Base-by-base conservation (phyloP, 2,329 filamentous ascomycete genomes). In the Fusarium napiforme region DNA sequence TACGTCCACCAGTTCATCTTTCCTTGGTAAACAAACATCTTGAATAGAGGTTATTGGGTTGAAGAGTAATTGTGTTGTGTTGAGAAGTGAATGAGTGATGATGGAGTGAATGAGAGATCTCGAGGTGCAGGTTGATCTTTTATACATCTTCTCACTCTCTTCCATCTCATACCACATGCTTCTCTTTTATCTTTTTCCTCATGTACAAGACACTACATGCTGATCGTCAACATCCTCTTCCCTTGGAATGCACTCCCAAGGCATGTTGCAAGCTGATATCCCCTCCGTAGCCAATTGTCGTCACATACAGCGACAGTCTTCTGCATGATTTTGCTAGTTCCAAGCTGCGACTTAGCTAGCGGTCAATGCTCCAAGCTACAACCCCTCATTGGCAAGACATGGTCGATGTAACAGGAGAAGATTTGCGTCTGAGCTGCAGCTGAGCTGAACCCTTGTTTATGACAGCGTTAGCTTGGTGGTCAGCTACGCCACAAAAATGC, bases 1-100 rank as follows among this genome's bases (percentile, higher is more conserved):
- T 75, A 73, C 30, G n/a, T 18, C 26, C 42, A 50, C 74, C 74
- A 76, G 15, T 69, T 61, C 42, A 76, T 69, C 40, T 72, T 76
- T 63, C 74, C 74, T 42, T 40, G 34, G 55, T 76, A 76, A 26
- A 76, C 62, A 36, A 64, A 73, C 74, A 76, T 76, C 2, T 10
- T 67, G 52, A 34, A 28, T 57, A 28, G 37, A 21, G 2, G 32
- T 28, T 37, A 26, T 36, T n/a, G 16, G 9, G 9, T 28, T 34
- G 19, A 7, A 6, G 4, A 5, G 18, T 40, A 9, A 11, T 26
- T 30, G 19, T 45, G 12, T 21, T 30, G 19, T 45, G 10, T 18
- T 30, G n/a, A n/a, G n/a, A n/a, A n/a, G 21, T 10, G 18, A 14
- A 5, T 57, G 8, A 16, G 15, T 60, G 45, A 19, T 30, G 57